phyloP scores from a whole-genome alignment of 129 eudicot genomes.

The Smallanthus sonchifolius region DNA sequence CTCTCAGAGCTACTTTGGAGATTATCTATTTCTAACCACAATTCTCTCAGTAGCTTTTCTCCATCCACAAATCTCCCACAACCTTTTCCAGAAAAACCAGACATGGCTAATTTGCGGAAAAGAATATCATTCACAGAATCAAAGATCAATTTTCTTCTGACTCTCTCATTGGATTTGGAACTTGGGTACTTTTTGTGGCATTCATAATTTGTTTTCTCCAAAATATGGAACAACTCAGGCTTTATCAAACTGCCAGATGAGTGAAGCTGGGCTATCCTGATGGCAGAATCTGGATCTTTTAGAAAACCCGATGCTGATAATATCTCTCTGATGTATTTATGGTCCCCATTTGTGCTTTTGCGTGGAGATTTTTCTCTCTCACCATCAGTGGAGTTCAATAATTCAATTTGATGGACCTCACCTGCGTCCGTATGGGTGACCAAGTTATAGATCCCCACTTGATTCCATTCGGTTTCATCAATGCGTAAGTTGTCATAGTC shows the following conservation, averaged over 20 bases:
- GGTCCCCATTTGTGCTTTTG: slow-evolving; percentile 38
- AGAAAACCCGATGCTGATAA: slow-evolving; percentile 58
- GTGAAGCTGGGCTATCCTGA: slow-evolving; percentile 35
- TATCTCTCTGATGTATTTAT: slow-evolving; percentile 52
- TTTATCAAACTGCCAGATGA: slow-evolving; percentile 44
- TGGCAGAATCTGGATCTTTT: slow-evolving; percentile 33
- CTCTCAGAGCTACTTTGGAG: slow-evolving; percentile 36
- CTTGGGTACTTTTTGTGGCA: slow-evolving; percentile 3
- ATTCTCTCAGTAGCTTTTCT: slow-evolving; percentile 46
- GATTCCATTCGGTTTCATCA: slow-evolving; percentile 44
- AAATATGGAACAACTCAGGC: slow-evolving; percentile 59
- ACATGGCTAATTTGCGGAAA: slow-evolving; percentile 33
- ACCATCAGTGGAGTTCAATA: slow-evolving; percentile 16
- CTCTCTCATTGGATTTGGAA: slow-evolving; percentile 35
- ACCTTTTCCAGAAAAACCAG: slow-evolving; percentile 15
- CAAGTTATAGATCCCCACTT: slow-evolving; percentile 28
- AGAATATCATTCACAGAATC: slow-evolving; percentile 76
- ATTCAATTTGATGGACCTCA: slow-evolving; percentile 25
- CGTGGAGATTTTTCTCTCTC: slow-evolving; percentile 24
- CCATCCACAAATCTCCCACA: slow-evolving; percentile 26
- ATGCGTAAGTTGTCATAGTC: slow-evolving; percentile 33
- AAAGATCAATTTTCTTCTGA: slow-evolving; percentile 55
- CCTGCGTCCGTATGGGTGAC: slow-evolving; percentile 22
- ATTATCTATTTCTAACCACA: slow-evolving; percentile 50
- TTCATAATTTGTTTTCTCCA: slow-evolving; percentile 52